phyloP scores from a whole-genome alignment of 441 rosid species.

The Corymbia calophylla region DNA sequence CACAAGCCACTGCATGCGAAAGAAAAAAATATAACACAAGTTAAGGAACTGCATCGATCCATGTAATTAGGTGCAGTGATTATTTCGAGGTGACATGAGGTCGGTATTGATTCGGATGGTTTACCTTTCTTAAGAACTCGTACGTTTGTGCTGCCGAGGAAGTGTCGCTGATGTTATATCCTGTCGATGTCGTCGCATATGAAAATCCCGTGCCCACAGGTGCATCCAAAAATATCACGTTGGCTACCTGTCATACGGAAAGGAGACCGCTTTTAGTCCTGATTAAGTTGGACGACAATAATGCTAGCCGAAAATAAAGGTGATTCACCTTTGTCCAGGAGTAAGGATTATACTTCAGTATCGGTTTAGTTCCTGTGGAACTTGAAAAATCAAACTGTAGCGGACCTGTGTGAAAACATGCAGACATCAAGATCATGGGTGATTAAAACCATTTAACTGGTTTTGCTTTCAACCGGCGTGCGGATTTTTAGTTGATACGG shows the following conservation, averaged over 20 bases:
- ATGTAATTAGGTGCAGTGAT: background rate
- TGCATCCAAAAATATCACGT: conserved; percentile 10
- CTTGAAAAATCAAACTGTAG: conserved; percentile 3
- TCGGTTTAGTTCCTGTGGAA: conserved; percentile 7
- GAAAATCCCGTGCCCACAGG: conserved; percentile 10
- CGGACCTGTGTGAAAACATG: conserved; percentile 9
- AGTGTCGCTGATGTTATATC: background rate
- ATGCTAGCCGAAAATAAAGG: background rate
- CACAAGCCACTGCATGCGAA: background rate
- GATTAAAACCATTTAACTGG: background rate
- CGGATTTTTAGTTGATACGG: background rate
- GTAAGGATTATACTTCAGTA: background rate
- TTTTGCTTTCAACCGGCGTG: background rate
- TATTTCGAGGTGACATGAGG: background rate
- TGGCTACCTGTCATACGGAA: background rate
- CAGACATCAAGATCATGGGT: background rate
- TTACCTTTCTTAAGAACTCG: conserved; percentile 4
- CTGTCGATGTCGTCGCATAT: background rate
- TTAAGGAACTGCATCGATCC: background rate
- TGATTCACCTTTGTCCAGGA: conserved; percentile 12
- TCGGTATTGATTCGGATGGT: background rate
- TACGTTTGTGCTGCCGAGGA: background rate
- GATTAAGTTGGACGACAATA: background rate
- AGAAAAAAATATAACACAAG: background rate
- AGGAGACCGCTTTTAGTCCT: background rate